A percentile compares a stretch with the other conserved stretches of the same genome.
These are phyloP conservation scores for Lyophyllum decastes DNA, from an alignment of 768 basidiomycete species.

Conservation along the genomic window DNA sequence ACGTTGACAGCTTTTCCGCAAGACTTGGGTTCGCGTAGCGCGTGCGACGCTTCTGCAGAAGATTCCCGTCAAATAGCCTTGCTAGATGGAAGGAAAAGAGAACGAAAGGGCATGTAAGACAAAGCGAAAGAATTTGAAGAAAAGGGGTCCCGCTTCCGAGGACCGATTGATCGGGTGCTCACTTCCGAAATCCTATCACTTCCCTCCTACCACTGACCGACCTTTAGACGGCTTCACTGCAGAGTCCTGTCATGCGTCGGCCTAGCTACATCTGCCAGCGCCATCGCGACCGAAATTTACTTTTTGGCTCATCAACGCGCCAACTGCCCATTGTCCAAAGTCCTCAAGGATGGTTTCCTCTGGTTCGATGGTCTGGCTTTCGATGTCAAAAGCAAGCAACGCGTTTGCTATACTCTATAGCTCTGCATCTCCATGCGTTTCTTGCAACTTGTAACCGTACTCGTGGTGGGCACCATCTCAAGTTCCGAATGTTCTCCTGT, in stretches of 20 bases:
- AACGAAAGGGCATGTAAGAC: neutral
- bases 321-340: neutral
- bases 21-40: neutral
- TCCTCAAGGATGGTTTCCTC: neutral
- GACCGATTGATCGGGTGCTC: neutral
- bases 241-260: neutral
- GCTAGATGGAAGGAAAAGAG: neutral
- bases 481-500: conserved; percentile 4
- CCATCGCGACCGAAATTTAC: neutral
- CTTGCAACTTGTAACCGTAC: neutral
- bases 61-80: neutral
- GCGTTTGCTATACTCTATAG: neutral
- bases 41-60: neutral
- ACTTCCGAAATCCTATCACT: neutral
- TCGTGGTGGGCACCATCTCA: neutral
- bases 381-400: neutral
- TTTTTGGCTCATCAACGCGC: too few relatives aligned
- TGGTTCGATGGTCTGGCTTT: neutral
- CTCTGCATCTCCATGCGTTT: neutral
- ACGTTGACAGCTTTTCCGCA: neutral
- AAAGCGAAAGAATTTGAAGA: neutral
- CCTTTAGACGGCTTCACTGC: neutral
- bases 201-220: neutral
- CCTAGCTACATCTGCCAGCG: neutral
- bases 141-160: neutral